Conservation (phyloP, 352 stramenopile species). For the Pythium periplocum region DNA sequence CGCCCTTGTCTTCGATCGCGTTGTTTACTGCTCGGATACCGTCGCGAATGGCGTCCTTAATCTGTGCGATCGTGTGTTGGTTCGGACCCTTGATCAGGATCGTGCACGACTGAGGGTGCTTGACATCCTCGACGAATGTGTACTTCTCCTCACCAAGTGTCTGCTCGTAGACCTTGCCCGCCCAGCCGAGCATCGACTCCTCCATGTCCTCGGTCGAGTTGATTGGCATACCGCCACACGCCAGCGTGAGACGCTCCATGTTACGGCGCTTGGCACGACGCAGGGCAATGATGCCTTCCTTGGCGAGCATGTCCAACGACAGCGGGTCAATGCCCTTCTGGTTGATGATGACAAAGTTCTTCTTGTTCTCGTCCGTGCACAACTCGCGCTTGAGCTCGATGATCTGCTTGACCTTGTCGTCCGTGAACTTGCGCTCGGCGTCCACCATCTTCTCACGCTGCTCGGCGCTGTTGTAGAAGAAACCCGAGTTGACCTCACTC, state of each 20-base stretch:
- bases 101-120: slow-evolving; percentile 95
- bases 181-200: slow-evolving; percentile 93
- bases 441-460: slow-evolving; percentile 98
- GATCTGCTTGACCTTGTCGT: slow-evolving; percentile 96
- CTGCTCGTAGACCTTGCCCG: slow-evolving; percentile 97
- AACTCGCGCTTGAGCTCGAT: slow-evolving; percentile 98
- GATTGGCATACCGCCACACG: slow-evolving; percentile 97
- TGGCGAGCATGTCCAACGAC: slow-evolving; percentile 99
- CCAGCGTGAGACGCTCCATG: slow-evolving; percentile 99
- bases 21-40: slow-evolving; percentile 98
- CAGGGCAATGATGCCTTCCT: slow-evolving; percentile 98
- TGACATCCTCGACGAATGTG: slow-evolving; percentile 99
- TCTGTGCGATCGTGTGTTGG: slow-evolving; percentile 97
- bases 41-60: slow-evolving; percentile 99
- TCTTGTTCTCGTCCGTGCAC: slow-evolving; percentile 94
- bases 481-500: slow-evolving; percentile 97
- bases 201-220: slow-evolving; percentile 98
- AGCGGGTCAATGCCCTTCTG: slow-evolving; percentile 99
- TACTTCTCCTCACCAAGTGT: slow-evolving; percentile 99
- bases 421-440: slow-evolving; percentile 92
- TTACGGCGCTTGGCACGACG: slow-evolving; percentile 98
- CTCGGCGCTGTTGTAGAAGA: slow-evolving; percentile 98
- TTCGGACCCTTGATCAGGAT: slow-evolving; percentile 99
- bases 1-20: slow-evolving; percentile 94
- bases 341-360: slow-evolving; percentile 99